phyloP scores from a whole-genome alignment of 2,329 filamentous ascomycete genomes.

The Claviceps paspali region DNA sequence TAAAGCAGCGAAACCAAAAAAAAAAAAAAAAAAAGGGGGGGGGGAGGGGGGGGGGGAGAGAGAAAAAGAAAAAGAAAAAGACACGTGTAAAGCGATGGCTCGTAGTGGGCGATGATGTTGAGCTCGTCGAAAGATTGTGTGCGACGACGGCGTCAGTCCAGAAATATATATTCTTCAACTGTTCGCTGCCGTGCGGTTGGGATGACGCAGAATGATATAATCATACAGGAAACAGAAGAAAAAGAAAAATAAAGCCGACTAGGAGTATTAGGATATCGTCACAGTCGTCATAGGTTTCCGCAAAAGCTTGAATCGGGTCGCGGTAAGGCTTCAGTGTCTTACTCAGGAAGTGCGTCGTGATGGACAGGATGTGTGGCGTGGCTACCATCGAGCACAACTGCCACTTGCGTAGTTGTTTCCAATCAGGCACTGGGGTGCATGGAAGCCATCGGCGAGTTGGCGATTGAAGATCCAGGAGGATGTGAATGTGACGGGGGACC shows the following conservation, averaged over 20 bases:
- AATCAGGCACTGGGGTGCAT: slow-evolving; percentile 21
- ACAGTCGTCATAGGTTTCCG: slow-evolving; percentile 3
- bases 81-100: slow-evolving; percentile 1
- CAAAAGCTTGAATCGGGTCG: background rate
- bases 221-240: background rate
- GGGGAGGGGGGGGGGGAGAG: background rate
- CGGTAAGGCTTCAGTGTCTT: background rate
- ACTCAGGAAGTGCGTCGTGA: background rate
- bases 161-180: background rate
- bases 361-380: background rate
- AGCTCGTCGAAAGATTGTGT: slow-evolving; percentile 1
- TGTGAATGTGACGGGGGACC: slow-evolving; percentile 22
- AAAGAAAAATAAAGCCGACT: background rate
- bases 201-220: background rate
- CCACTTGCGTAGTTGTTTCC: slow-evolving; percentile 1
- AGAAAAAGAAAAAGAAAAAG: background rate
- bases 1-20: background rate
- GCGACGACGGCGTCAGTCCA: background rate
- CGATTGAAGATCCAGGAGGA: slow-evolving; percentile 21
- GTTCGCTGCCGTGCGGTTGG: background rate
- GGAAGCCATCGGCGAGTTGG: slow-evolving; percentile 21
- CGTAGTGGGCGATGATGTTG: background rate
- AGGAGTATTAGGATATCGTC: slow-evolving; percentile 2
- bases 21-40: background rate
- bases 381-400: background rate